phyloP scores from a whole-genome alignment of 2,329 filamentous ascomycete genomes.

The Pseudogymnoascus verrucosus region DNA sequence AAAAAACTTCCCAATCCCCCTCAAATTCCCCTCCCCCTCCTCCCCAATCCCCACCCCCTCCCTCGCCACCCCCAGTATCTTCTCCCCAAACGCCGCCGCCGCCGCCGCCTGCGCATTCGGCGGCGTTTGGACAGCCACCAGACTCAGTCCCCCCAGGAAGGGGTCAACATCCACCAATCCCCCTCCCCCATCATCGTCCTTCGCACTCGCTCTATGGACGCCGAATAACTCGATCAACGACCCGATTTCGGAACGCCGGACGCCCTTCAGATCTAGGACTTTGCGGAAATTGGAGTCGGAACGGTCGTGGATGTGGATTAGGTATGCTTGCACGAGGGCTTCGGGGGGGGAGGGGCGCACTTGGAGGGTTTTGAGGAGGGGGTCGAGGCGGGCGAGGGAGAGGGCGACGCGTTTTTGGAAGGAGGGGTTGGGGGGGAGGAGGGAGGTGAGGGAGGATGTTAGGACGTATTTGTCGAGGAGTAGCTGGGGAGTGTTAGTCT shows the following conservation, averaged over 20 bases:
- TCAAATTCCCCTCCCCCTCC: too few relatives aligned
- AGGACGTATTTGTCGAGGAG: conserved; percentile 88
- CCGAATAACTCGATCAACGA: conserved; percentile 79
- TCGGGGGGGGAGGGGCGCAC: conserved; percentile 86
- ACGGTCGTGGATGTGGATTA: conserved; percentile 91
- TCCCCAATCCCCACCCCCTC: too few relatives aligned
- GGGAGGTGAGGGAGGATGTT: conserved; percentile 66
- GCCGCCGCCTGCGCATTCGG: conserved; percentile 33
- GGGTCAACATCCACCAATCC: conserved; percentile 64
- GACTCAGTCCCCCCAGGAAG: conserved; percentile 52
- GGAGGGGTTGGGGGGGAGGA: conserved; percentile 50
- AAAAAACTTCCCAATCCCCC: too few relatives aligned
- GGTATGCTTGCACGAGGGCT: conserved; percentile 90
- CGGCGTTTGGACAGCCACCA: conserved; percentile 36
- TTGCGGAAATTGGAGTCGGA: conserved; percentile 94
- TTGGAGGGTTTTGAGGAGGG: conserved; percentile 91
- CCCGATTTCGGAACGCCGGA: conserved; percentile 73
- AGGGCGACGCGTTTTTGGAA: conserved; percentile 83
- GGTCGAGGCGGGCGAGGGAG: conserved; percentile 79
- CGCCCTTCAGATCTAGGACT: conserved; percentile 89
- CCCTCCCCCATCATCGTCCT: conserved; percentile 45
- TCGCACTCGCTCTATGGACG: conserved; percentile 68
- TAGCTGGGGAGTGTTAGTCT: conserved; percentile 53
- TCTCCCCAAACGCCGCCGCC: conserved; percentile 59
- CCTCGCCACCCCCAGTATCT: too few relatives aligned